These are phyloP conservation scores for Mycosarcoma mackinlayi DNA, from an alignment of 1,284 basidiomycete species.

Conservation along the genomic window DNA sequence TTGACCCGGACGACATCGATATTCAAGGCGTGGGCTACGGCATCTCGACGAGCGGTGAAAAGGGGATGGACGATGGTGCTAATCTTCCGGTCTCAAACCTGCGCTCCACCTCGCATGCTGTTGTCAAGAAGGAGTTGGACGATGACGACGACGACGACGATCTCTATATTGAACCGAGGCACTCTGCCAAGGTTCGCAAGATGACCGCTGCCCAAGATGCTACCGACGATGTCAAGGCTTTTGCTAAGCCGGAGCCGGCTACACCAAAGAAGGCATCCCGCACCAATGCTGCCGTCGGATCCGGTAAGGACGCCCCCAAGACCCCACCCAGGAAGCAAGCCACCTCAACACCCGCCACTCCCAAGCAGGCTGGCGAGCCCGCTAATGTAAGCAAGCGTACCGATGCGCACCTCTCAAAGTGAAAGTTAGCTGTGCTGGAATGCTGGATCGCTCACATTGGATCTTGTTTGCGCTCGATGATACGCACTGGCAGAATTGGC, in stretches of 20 bases:
- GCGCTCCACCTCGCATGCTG: conserved; percentile 11
- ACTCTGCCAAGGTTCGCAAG: conserved; percentile 2
- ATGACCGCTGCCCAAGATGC: not conserved
- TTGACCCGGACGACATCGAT: conserved; percentile 4
- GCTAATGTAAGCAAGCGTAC: conserved; percentile 22
- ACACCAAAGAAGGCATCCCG: conserved; percentile 19
- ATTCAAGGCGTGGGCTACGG: conserved; percentile 1
- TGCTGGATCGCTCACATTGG: not conserved
- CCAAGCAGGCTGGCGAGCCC: conserved; percentile 9
- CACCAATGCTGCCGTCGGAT: not conserved
- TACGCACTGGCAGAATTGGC: conserved; percentile 15
- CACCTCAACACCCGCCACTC: conserved; percentile 4
- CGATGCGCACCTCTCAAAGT: too few species aligned
- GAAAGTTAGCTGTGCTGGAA: too few species aligned
- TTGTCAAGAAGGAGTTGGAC: not conserved
- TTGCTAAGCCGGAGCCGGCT: conserved; percentile 1
- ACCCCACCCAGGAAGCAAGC: conserved; percentile 24
- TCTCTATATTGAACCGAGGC: too few species aligned
- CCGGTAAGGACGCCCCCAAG: conserved; percentile 21
- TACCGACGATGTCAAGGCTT: not conserved
- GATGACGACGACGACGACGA: not conserved
- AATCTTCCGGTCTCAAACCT: conserved; percentile 10
- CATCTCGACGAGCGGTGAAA: not conserved
- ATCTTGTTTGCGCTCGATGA: not conserved
- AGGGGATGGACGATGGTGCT: not conserved